Evolutionary conservation across 805 yeast species (phyloP), one percentile per base, ranked within the genome.

Genomic region (Ogataea nitratoaversa): DNA sequence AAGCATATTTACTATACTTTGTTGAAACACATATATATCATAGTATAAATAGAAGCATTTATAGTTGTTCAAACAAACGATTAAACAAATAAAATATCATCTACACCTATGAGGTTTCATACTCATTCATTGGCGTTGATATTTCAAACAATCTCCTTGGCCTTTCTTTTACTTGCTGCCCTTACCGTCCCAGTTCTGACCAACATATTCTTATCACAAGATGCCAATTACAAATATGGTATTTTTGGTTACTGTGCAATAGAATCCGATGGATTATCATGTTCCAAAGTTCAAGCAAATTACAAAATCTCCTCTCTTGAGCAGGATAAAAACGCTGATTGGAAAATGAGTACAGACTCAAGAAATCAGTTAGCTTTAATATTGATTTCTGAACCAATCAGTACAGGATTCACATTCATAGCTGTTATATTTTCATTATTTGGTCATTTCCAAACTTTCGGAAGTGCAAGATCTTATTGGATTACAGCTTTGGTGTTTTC

Each of bases 171-270:
- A 31, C 58, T 84, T 23, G 77, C 82, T 2, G 69, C 79, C 16
- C 67, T 84, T 19, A 71, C 87, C 1, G 70, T 77, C 9, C 91
- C 95, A 0, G 78, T 78, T 2, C 66, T 73, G 8, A 46, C 60
- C 2, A 52, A 68, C 6, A 68, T 84, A 34, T 65, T 66, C 3
- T 49, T 84, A 12, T 80, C 81, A 6, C 56, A 68, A 25, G 69
- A 78, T 25, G 62, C 62, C 17, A 56, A 60, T 31, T 62, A 65
- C 47, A 62, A 66, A 2, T 84, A 72, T 57, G 93, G 93, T 24
- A 73, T 77, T 2, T 74, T 84, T 54, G 93, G 93, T 2, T 77
- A 72, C 55, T 84, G 93, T 54, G 31, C 53, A 4, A 43, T 48
- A 4, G 41, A 46, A 5, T 19, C 32, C 3, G 29, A 31, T 17